Percentiles rank a stretch among this genome's conserved stretches.
phyloP scores from a whole-genome alignment of 2,329 filamentous ascomycete genomes.

The Colletotrichum paranaense region DNA sequence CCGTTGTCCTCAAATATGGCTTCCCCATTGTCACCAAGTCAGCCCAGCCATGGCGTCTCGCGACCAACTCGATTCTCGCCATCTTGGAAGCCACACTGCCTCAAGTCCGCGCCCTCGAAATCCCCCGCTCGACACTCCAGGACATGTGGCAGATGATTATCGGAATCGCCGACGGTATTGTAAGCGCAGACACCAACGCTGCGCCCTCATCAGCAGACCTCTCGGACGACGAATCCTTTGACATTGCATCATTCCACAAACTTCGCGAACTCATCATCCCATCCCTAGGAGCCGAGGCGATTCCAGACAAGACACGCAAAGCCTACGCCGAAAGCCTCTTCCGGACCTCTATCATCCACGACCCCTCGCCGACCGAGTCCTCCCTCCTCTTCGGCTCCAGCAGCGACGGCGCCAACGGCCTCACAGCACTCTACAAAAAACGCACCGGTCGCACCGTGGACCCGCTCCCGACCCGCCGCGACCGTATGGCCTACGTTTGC shows the following conservation, averaged over 20 bases:
- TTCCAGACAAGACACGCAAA: constrained; percentile 75
- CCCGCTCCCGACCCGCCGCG: constrained; percentile 71
- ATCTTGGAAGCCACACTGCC: constrained; percentile 76
- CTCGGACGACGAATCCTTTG: constrained; percentile 80
- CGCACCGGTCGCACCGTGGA: constrained; percentile 80
- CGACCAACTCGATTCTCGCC: constrained; percentile 76
- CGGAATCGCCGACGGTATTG: constrained; percentile 74
- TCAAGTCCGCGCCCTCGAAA: constrained; percentile 63
- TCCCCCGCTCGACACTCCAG: constrained; percentile 58
- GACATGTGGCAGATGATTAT: constrained; percentile 79
- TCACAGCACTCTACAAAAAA: constrained; percentile 71
- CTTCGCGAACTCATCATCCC: constrained; percentile 81
- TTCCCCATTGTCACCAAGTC: constrained; percentile 80
- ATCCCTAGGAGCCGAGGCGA: constrained; percentile 71
- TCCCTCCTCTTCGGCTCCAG: constrained; percentile 63
- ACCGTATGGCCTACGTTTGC: constrained; percentile 82
- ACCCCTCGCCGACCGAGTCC: constrained; percentile 64
- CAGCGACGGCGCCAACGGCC: constrained; percentile 54
- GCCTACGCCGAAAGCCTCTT: constrained; percentile 83
- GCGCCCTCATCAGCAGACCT: constrained; percentile 61
- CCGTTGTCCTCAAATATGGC: constrained; percentile 83
- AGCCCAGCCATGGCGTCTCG: constrained; percentile 81
- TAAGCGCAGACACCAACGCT: constrained; percentile 69
- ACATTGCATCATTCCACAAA: constrained; percentile 78
- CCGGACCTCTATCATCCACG: constrained; percentile 83